Conservation (phyloP, 2,329 filamentous ascomycete genomes). For the Fusarium sp. region DNA sequence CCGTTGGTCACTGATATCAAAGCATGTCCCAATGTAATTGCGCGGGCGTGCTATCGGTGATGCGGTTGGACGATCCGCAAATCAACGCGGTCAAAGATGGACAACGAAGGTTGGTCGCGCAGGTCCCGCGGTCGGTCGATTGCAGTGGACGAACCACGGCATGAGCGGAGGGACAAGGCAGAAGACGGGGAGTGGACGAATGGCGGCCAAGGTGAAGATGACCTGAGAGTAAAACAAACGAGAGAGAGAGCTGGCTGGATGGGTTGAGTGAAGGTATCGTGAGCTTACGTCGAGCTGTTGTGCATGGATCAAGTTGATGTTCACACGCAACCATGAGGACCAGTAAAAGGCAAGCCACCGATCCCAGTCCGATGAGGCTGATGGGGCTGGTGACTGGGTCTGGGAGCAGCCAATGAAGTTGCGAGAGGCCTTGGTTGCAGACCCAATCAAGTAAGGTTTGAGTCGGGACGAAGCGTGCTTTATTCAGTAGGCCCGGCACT, state of each 20-base stretch:
- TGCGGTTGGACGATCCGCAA: conserved; percentile 12
- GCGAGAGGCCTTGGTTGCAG: not conserved
- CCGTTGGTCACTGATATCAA: conserved; percentile 35
- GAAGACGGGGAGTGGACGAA: not conserved
- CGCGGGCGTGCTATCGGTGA: conserved; percentile 12
- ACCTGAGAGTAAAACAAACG: not conserved
- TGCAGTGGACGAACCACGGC: conserved; percentile 43
- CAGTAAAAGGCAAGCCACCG: conserved; percentile 34
- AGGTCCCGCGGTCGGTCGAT: conserved; percentile 42
- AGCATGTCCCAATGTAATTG: conserved; percentile 34
- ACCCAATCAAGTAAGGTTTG: conserved; percentile 21
- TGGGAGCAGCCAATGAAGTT: conserved; percentile 21
- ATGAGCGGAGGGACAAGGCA: conserved; percentile 27
- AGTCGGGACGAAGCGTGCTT: conserved; percentile 33
- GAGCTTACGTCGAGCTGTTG: conserved; percentile 23
- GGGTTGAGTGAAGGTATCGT: conserved; percentile 27
- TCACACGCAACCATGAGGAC: conserved; percentile 16
- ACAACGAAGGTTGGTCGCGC: conserved; percentile 40
- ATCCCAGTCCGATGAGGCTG: conserved; percentile 39
- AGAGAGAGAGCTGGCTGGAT: not conserved
- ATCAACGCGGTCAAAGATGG: conserved; percentile 43
- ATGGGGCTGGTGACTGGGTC: conserved; percentile 40
- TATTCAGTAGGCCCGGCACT: conserved; percentile 6
- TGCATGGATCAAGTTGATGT: conserved; percentile 34
- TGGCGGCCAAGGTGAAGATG: not conserved